These are phyloP conservation scores for Paxillus ammoniavirescens DNA, from an alignment of 768 basidiomycete genomes.

Conservation along the genomic window DNA sequence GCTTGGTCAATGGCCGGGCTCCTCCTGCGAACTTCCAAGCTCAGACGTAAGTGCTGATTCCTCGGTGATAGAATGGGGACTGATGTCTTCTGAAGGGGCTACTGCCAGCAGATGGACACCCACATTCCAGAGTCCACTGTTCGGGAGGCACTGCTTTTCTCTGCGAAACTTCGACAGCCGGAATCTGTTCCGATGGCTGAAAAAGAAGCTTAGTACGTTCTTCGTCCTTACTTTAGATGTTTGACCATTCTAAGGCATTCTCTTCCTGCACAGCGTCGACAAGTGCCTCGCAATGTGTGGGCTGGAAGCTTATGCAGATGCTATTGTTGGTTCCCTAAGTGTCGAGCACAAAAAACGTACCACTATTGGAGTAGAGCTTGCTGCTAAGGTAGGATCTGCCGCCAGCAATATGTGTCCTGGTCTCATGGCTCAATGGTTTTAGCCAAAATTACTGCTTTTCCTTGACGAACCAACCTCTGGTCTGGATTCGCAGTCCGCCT, in stretches of 20 bases:
- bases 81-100: slow-evolving; percentile 46
- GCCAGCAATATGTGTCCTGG: not conserved
- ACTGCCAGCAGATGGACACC: slow-evolving; percentile 83
- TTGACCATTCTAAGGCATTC: not conserved
- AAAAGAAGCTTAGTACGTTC: slow-evolving; percentile 75
- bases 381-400: slow-evolving; percentile 42
- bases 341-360: slow-evolving; percentile 54
- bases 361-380: slow-evolving; percentile 61
- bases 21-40: slow-evolving; percentile 59
- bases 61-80: not conserved
- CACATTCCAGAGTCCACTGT: slow-evolving; percentile 77
- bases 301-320: slow-evolving; percentile 58
- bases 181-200: slow-evolving; percentile 58
- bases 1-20: slow-evolving; percentile 52
- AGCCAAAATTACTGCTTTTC: slow-evolving; percentile 51
- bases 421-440: not conserved
- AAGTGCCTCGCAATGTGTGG: slow-evolving; percentile 66
- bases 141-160: slow-evolving; percentile 77
- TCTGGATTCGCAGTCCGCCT: slow-evolving; percentile 51
- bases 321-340: slow-evolving; percentile 55
- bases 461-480: slow-evolving; percentile 62
- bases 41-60: slow-evolving; percentile 43
- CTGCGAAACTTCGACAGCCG: slow-evolving; percentile 78
- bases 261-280: slow-evolving; percentile 39
- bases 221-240: not conserved